Evolutionary conservation across 768 basidiomycete species (phyloP).

Genomic region (Postia placenta): DNA sequence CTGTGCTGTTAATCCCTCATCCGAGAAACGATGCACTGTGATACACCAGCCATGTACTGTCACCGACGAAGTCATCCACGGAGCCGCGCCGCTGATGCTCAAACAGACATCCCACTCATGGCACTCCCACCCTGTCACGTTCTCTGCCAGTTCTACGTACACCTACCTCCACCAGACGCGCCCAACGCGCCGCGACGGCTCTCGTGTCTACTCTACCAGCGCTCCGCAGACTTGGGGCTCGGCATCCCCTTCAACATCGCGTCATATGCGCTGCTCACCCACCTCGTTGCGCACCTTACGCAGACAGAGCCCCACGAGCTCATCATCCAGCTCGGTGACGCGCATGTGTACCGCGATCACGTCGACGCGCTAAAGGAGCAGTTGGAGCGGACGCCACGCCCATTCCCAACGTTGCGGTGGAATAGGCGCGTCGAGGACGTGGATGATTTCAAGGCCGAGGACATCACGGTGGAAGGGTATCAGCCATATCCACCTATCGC

Average conservation of each 20-base stretch:
- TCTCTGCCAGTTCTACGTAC: constrained; percentile 98
- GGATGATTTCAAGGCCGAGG: constrained; percentile 74
- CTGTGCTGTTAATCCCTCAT: no score
- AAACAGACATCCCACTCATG: constrained; percentile 84
- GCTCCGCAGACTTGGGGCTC: constrained; percentile 94
- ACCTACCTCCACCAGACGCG: constrained; percentile 56
- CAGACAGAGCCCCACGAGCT: constrained; percentile 83
- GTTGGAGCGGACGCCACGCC: constrained; percentile 66
- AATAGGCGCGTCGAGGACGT: constrained; percentile 62
- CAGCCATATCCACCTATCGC: constrained; percentile 75
- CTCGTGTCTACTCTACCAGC: constrained; percentile 96
- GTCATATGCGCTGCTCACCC: constrained; percentile 93
- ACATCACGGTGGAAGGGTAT: constrained; percentile 85
- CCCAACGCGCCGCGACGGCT: constrained; percentile 57
- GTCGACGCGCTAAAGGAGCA: constrained; percentile 82
- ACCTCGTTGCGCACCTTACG: constrained; percentile 95
- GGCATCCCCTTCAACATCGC: constrained; percentile 99
- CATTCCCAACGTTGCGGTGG: constrained; percentile 81
- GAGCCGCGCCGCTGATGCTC: background rate
- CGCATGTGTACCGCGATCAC: constrained; percentile 94
- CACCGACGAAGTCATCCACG: no score
- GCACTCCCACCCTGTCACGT: constrained; percentile 98
- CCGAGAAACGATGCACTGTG: no score
- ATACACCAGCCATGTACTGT: no score
- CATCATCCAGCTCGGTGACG: constrained; percentile 94